Evolutionary conservation across 805 yeast genomes (phyloP), one percentile per base, ranked within the genome.

Genomic region (Lachancea waltii): DNA sequence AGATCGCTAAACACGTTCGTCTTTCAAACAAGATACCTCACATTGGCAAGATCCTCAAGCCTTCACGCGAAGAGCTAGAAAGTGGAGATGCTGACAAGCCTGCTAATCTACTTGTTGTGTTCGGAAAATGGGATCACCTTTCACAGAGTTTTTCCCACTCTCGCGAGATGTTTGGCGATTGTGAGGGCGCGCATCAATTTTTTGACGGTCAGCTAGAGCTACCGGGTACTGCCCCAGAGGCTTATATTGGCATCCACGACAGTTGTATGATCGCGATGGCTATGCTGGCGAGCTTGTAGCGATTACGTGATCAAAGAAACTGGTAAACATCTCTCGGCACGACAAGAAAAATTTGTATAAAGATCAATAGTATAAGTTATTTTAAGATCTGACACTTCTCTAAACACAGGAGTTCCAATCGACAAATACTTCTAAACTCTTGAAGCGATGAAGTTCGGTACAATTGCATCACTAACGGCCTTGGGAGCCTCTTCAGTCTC

Each of bases 101-200:
- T 2, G 45, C 48, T 4, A 56, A 58, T 30, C 51, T 77, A 2
- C 62, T 85, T 33, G 49, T 86, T 10, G 69, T 85, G 1, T 68
- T 79, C 33, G 81, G 89, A 3, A 78, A 75, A 46, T 77, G 81
- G 73, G 60, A 58, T 9, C 83, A 81, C 45, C 56, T 81, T 8
- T 65, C 67, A 32, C 48, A 47, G 8, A 64, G 80, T n/a, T 83
- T 84, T 44, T 54, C 65, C 17, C 55, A 56, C 20, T 86, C 79
- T 40, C 61, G 64, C 29, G 60, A 60, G 13, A 68, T 62, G 39
- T 63, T 82, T 32, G 75, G 68, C 38, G 79, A 73, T 2, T 73
- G 81, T 7, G 66, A 66, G 0, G 67, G 65, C 29, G 76, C 80
- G 1, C 62, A 69, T 10, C 80, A 78, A 44, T 70, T 86, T 65